These are phyloP conservation scores for Petasospora rhodanensis DNA, from an alignment of 1,139 yeast species.

Conservation along the genomic window DNA sequence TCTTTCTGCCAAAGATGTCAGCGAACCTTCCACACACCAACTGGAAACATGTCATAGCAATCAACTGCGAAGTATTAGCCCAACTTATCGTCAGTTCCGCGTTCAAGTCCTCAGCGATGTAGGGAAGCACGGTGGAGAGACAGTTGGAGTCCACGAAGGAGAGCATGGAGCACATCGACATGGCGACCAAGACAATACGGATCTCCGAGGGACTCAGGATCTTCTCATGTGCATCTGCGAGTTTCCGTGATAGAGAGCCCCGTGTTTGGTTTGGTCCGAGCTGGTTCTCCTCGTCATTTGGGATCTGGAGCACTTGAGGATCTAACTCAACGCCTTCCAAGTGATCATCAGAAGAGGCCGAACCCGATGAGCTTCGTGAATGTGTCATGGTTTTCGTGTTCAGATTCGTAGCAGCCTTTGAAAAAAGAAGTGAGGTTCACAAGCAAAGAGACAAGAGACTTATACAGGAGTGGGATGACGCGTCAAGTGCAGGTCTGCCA, in stretches of 20 bases:
- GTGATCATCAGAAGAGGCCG: background rate
- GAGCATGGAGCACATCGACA: conserved; percentile 14
- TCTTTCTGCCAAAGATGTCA: conserved; percentile 41
- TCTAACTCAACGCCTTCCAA: background rate
- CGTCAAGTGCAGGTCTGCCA: background rate
- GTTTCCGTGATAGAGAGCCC: conserved; percentile 10
- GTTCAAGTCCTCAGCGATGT: conserved; percentile 35
- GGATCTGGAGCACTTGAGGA: conserved; percentile 1
- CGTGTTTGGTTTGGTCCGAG: conserved; percentile 3
- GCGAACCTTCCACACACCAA: conserved; percentile 40
- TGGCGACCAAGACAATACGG: conserved; percentile 9
- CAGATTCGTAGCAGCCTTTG: background rate
- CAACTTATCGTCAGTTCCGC: conserved; percentile 40
- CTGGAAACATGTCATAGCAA: conserved; percentile 43
- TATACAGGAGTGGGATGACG: background rate
- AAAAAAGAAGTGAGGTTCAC: background rate
- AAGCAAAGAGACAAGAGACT: background rate
- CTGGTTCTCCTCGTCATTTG: conserved; percentile 8
- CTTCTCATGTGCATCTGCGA: conserved; percentile 15
- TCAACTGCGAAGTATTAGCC: conserved; percentile 44
- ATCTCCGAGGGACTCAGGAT: conserved; percentile 8
- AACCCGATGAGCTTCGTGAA: background rate
- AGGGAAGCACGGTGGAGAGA: conserved; percentile 40
- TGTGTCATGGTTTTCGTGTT: background rate
- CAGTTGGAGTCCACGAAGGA: conserved; percentile 21